Percentiles rank a stretch among this genome's conserved stretches.
Conservation (phyloP, 306 rosid genomes). For the Casuarina cunninghamiana region DNA sequence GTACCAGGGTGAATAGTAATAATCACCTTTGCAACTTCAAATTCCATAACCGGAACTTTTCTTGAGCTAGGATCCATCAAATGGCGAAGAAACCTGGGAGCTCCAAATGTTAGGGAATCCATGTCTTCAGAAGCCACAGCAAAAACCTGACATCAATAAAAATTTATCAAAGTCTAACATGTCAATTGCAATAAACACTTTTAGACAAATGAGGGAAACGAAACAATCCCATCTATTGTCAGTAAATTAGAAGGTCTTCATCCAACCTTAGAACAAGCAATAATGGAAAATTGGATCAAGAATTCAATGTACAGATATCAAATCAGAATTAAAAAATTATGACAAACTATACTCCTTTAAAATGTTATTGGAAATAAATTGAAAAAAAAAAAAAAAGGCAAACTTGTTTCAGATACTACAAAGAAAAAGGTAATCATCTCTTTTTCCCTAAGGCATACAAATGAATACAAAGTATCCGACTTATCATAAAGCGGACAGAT, state of each 20-base stretch:
- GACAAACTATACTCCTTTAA: background rate
- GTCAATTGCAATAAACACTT: slow-evolving; percentile 4
- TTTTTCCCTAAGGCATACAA: background rate
- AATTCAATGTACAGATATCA: background rate
- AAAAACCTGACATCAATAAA: slow-evolving; percentile 58
- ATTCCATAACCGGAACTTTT: slow-evolving; percentile 96
- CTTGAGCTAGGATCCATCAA: slow-evolving; percentile 98
- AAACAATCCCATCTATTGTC: slow-evolving; percentile 6
- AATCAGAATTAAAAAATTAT: background rate
- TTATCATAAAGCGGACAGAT: slow-evolving; percentile 15
- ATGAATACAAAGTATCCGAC: slow-evolving; percentile 18
- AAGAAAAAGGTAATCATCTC: background rate
- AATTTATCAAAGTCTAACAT: slow-evolving; percentile 9
- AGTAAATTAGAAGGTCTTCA: slow-evolving; percentile 4
- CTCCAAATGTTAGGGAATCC: slow-evolving; percentile 97
- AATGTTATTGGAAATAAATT: background rate
- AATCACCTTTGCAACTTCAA: slow-evolving; percentile 82
- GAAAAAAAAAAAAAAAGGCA: background rate
- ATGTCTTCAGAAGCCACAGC: slow-evolving; percentile 98
- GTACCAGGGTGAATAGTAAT: slow-evolving; percentile 13
- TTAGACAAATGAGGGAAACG: background rate
- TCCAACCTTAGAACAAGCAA: slow-evolving; percentile 24
- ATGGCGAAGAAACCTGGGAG: slow-evolving; percentile 92
- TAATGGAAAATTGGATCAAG: slow-evolving; percentile 1
- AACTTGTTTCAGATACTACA: background rate